These are phyloP conservation scores for Rhodotorula sp. DNA, from an alignment of 1,284 basidiomycete species.

Conservation along the genomic window DNA sequence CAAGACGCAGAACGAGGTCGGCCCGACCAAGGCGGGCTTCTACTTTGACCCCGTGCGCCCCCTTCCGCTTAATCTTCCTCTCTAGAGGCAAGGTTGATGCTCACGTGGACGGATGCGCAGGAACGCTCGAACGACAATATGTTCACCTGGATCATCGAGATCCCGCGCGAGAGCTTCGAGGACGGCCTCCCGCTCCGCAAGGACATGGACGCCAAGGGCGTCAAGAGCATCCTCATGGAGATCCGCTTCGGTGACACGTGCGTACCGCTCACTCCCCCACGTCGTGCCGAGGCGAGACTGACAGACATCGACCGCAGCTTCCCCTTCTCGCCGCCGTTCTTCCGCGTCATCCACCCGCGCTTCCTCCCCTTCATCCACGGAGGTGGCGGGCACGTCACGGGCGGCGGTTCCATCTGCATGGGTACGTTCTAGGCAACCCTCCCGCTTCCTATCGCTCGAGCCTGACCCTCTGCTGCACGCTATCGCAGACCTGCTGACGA, in stretches of 20 bases:
- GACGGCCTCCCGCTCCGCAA: constrained; percentile 32
- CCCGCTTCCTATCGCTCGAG: no score
- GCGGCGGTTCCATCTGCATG: constrained; percentile 42
- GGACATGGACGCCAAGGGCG: constrained; percentile 35
- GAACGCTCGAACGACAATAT: constrained; percentile 36
- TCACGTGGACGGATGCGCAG: background rate
- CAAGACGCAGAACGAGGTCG: constrained; percentile 24
- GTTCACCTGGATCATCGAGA: constrained; percentile 42
- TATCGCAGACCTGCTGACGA: constrained; percentile 30
- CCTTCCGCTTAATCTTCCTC: no score
- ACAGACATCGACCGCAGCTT: constrained; percentile 10
- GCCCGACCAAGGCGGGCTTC: constrained; percentile 33
- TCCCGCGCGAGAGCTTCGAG: constrained; percentile 29
- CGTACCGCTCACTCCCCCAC: background rate
- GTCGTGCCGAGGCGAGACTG: background rate
- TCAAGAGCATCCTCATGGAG: constrained; percentile 37
- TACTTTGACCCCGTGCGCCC: constrained; percentile 42
- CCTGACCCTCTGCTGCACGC: background rate
- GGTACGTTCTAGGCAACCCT: background rate
- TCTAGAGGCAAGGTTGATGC: no score
- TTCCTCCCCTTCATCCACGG: constrained; percentile 43
- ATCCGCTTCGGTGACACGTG: constrained; percentile 37
- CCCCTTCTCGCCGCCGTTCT: constrained; percentile 44
- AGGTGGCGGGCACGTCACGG: constrained; percentile 42
- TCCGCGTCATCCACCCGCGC: constrained; percentile 42